Evolutionary conservation across 164 flowering plant genomes (phyloP), one percentile per base, ranked within the genome.

Genomic region (Vitis amurensis): DNA sequence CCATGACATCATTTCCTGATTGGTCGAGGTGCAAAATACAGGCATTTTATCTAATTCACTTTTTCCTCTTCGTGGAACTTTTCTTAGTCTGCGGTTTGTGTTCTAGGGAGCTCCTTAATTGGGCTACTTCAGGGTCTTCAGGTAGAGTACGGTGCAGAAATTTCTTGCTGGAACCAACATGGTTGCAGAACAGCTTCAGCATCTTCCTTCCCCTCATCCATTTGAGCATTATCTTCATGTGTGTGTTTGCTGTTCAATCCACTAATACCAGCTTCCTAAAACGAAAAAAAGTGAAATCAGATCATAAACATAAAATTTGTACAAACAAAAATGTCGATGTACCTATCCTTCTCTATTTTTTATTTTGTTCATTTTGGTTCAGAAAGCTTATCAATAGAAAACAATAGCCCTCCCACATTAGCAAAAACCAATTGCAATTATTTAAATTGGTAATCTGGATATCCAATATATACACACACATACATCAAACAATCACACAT

Each of bases 201-300:
- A 91, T 82, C 75, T 82, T 87, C 80, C 91, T 86, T 55, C 97
- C 94, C 66, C 83, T 78, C 94, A 91, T 91, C 97, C 97, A 91
- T 76, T 91, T 88, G 55, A 91, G 86, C 88, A 91, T 77, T 66
- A 90, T 16, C 78, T 89, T 91, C 93, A 91, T 74, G 74, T 87
- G 97, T 29, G 94, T 88, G n/a, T 82, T 92, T 90, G 88, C 95
- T 89, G 80, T 67, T 83, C 79, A 92, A 73, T 69, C 95, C 92
- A 66, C 70, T 73, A 49, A 90, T 66, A 55, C 85, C 79, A 70
- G 89, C 90, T 63, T 90, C 97, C 92, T 86, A 12, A 62, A 1
- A 13, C 16, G 51, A 27, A 63, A 19, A 59, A 49, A 48, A 27
- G 11, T 6, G 27, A 5, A 31, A 61, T 16, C 16, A 23, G 56